A percentile compares a stretch with the other conserved stretches of the same genome.
Conservation (phyloP, 257 asterid genomes). For the Nyctanthes arbortristis region DNA sequence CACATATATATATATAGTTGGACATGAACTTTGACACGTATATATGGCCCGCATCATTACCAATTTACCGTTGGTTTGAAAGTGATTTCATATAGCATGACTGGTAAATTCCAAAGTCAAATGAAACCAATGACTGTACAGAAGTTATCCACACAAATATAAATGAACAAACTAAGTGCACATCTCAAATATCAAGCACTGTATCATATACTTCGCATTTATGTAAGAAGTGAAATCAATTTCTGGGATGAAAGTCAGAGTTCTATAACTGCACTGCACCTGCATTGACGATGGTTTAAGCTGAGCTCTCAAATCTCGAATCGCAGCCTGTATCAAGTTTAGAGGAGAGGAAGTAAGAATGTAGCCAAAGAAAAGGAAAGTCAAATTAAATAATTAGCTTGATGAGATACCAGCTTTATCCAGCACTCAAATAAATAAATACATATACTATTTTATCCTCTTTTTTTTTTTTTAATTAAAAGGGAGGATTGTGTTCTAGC, state of each 20-base stretch:
- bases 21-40: no score
- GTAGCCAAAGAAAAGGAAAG: conserved; percentile 8
- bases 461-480: no score
- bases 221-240: not conserved
- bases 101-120: not conserved
- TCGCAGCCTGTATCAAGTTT: conserved; percentile 68
- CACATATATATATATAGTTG: no score
- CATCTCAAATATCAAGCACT: not conserved
- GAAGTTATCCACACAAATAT: not conserved
- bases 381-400: not conserved
- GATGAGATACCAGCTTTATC: not conserved
- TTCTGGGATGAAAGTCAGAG: conserved; percentile 8
- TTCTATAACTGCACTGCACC: conserved; percentile 40
- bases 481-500: conserved; percentile 15
- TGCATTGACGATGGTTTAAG: conserved; percentile 98
- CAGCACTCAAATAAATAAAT: no score
- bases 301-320: conserved; percentile 93
- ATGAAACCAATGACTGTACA: not conserved
- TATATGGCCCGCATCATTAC: no score
- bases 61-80: no score
- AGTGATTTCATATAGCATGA: no score
- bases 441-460: no score
- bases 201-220: conserved; percentile 8
- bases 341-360: conserved; percentile 21
- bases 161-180: not conserved